These are phyloP conservation scores for Fusarium napiforme DNA, from an alignment of 2,329 filamentous ascomycete genomes.

Conservation along the genomic window DNA sequence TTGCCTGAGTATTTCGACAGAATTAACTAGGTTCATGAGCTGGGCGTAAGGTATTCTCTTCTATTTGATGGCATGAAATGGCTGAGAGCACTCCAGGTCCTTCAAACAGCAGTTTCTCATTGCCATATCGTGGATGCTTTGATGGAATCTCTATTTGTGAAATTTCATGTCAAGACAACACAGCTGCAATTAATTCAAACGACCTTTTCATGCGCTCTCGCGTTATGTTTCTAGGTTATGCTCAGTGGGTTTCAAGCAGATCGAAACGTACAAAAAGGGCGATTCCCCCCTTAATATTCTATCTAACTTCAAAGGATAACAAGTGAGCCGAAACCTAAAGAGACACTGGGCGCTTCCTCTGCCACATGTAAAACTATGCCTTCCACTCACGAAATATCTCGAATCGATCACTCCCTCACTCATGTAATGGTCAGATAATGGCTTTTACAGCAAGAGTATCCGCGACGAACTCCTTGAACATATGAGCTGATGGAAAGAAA, in stretches of 20 bases:
- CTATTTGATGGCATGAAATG: neutral
- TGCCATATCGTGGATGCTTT: neutral
- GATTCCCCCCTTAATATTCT: neutral
- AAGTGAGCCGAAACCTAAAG: neutral
- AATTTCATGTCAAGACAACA: neutral
- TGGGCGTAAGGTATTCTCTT: neutral
- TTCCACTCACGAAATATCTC: neutral
- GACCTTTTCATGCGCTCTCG: neutral
- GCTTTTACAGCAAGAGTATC: neutral
- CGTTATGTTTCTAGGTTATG: constrained; percentile 44
- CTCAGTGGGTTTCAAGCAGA: neutral
- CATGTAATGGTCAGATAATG: neutral
- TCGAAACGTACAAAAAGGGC: constrained; percentile 23
- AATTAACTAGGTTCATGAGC: neutral
- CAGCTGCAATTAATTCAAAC: neutral
- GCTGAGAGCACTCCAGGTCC: neutral
- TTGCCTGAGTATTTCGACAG: neutral
- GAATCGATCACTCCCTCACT: neutral
- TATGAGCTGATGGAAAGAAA: neutral
- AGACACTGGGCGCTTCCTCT: neutral
- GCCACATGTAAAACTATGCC: neutral
- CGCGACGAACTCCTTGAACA: neutral
- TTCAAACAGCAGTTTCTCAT: neutral
- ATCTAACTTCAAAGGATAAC: neutral
- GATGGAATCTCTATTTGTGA: neutral